phyloP scores from a whole-genome alignment of 352 stramenopile genomes.

The Pythium myriotylum region DNA sequence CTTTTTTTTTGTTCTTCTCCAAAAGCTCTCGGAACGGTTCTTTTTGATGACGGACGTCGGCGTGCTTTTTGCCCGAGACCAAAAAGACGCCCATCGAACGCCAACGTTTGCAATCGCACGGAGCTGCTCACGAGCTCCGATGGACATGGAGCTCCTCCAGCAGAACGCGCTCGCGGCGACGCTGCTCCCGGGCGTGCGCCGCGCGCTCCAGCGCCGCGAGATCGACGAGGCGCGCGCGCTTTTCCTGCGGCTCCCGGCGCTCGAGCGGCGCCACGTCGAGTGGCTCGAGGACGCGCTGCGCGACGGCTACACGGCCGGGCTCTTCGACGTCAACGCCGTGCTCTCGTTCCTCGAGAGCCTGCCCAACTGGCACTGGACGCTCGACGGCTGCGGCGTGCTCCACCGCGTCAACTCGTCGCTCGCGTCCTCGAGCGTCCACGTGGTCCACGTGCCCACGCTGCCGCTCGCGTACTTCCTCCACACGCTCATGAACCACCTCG shows the following conservation, averaged over 20 bases:
- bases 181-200: conserved; percentile 21
- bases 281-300: conserved; percentile 61
- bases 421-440: conserved; percentile 31
- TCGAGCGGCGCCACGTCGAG: conserved; percentile 39
- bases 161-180: conserved; percentile 6
- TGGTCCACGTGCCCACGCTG: conserved; percentile 53
- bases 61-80: no score
- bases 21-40: no score
- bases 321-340: conserved; percentile 66
- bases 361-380: conserved; percentile 70
- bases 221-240: conserved; percentile 51
- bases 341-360: conserved; percentile 72
- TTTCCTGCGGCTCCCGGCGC: conserved; percentile 63
- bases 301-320: conserved; percentile 63
- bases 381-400: conserved; percentile 69
- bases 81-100: no score
- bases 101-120: no score
- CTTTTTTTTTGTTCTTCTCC: no score
- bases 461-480: conserved; percentile 72
- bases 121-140: not conserved
- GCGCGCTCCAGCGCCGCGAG: conserved; percentile 51
- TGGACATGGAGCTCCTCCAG: not conserved
- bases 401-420: conserved; percentile 56
- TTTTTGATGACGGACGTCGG: no score
- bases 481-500: conserved; percentile 64